A percentile compares a stretch with the other conserved stretches of the same genome.
phyloP scores from a whole-genome alignment of 2,329 filamentous ascomycete species.

The Simplicillium sp. region DNA sequence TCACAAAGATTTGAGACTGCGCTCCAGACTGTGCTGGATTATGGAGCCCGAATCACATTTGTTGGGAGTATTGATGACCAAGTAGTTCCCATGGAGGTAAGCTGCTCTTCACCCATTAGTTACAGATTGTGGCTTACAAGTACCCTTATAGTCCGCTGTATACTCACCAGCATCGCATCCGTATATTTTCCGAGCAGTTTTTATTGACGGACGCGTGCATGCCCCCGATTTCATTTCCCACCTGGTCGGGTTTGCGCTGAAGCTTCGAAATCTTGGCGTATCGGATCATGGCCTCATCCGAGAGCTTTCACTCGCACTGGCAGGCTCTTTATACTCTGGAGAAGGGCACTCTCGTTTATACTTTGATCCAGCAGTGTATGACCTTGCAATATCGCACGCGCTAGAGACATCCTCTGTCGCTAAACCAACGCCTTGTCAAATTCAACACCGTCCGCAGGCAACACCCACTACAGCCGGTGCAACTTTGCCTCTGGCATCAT shows the following conservation, averaged over 20 bases:
- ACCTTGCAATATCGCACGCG: slow-evolving; percentile 62
- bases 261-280: slow-evolving; percentile 85
- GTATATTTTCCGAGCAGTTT: slow-evolving; percentile 91
- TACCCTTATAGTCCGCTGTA: slow-evolving; percentile 58
- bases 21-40: slow-evolving; percentile 62
- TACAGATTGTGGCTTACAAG: slow-evolving; percentile 11
- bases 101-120: slow-evolving; percentile 9
- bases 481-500: slow-evolving; percentile 28
- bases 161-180: slow-evolving; percentile 82
- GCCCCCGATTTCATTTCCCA: slow-evolving; percentile 90
- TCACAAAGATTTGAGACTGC: slow-evolving; percentile 73
- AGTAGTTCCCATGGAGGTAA: slow-evolving; percentile 80
- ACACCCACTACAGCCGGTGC: slow-evolving; percentile 7
- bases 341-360: slow-evolving; percentile 93
- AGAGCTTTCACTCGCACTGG: slow-evolving; percentile 79
- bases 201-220: slow-evolving; percentile 87
- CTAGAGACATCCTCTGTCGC: slow-evolving; percentile 49
- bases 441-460: slow-evolving; percentile 13
- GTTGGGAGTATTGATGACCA: slow-evolving; percentile 96
- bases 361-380: slow-evolving; percentile 79
- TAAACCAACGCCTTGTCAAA: slow-evolving; percentile 10
- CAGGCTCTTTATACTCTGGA: slow-evolving; percentile 82
- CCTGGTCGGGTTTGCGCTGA: slow-evolving; percentile 85
- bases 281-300: slow-evolving; percentile 89
- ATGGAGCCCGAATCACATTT: slow-evolving; percentile 77